These are phyloP conservation scores for Rhizodiscina lignyota DNA, from an alignment of 495 filamentous ascomycete genomes.

Conservation along the genomic window DNA sequence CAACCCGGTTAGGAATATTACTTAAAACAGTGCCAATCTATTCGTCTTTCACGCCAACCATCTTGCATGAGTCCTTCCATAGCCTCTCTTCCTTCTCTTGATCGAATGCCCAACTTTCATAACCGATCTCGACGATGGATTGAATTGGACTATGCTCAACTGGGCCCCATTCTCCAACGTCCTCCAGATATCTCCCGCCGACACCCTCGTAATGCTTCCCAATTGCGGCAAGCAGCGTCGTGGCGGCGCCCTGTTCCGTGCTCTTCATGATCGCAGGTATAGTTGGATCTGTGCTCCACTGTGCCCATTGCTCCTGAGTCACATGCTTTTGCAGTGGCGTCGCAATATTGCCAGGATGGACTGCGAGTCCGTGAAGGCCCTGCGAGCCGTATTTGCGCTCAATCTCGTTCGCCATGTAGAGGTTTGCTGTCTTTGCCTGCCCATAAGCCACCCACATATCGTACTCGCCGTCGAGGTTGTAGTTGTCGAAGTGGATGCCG, in stretches of 20 bases:
- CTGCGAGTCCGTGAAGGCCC: conserved; percentile 7
- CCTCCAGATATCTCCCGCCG: conserved; percentile 25
- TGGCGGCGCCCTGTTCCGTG: conserved; percentile 21
- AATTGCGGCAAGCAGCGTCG: conserved; percentile 25
- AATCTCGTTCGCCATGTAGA: conserved; percentile 18
- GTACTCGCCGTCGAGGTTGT: conserved; percentile 9
- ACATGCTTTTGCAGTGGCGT: conserved; percentile 9
- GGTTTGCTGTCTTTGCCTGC: conserved; percentile 12
- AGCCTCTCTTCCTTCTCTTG: conserved; percentile 22
- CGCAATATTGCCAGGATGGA: conserved; percentile 12
- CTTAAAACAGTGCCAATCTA: too few species aligned
- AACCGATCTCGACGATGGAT: conserved; percentile 7
- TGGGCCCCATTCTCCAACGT: conserved; percentile 13
- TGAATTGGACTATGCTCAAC: background rate
- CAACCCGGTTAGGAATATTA: too few species aligned
- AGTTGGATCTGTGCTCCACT: conserved; percentile 2
- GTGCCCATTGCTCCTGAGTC: conserved; percentile 9
- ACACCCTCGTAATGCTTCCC: conserved; percentile 22
- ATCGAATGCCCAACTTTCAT: conserved; percentile 23
- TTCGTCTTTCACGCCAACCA: conserved; percentile 22
- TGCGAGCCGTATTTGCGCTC: conserved; percentile 11
- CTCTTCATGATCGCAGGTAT: conserved; percentile 7
- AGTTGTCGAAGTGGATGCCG: conserved; percentile 12
- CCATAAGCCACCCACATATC: conserved; percentile 17
- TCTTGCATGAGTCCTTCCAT: conserved; percentile 28